These are phyloP conservation scores for Nicotiana rustica DNA, from an alignment of 305 asterid genomes.

Conservation along the genomic window DNA sequence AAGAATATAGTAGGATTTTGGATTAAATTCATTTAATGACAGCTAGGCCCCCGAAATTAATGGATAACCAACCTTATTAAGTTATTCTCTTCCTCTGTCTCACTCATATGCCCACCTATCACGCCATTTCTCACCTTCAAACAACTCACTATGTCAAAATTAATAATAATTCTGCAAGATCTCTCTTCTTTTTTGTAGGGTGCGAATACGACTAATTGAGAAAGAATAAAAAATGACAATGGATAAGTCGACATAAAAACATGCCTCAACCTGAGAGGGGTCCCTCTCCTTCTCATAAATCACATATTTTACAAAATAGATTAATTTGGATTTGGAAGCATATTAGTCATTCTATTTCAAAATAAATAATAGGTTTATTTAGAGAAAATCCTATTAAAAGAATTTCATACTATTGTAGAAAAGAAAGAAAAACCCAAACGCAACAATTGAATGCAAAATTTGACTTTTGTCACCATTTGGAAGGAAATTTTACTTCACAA, in stretches of 20 bases:
- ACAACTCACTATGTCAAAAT: background rate
- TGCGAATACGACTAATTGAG: background rate
- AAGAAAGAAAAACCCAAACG: background rate
- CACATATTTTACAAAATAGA: background rate
- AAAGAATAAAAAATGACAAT: background rate
- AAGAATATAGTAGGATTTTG: background rate
- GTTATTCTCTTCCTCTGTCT: constrained; percentile 26
- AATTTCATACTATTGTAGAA: background rate
- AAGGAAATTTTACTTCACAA: background rate
- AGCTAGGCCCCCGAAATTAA: background rate
- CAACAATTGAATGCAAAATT: constrained; percentile 11
- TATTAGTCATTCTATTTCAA: background rate
- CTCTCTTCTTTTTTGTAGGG: background rate
- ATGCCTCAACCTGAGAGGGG: constrained; percentile 27
- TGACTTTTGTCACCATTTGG: background rate
- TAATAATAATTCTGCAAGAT: background rate
- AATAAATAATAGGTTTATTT: background rate
- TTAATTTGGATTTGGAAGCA: background rate
- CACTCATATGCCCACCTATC: constrained; percentile 27
- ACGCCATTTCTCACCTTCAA: constrained; percentile 27
- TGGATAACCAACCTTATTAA: constrained; percentile 19
- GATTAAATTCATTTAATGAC: background rate
- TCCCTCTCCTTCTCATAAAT: background rate
- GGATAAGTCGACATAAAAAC: constrained; percentile 29
- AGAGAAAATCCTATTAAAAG: background rate